Evolutionary conservation across 106 monocot genomes (phyloP).

Genomic region (Narthecium ossifragum): DNA sequence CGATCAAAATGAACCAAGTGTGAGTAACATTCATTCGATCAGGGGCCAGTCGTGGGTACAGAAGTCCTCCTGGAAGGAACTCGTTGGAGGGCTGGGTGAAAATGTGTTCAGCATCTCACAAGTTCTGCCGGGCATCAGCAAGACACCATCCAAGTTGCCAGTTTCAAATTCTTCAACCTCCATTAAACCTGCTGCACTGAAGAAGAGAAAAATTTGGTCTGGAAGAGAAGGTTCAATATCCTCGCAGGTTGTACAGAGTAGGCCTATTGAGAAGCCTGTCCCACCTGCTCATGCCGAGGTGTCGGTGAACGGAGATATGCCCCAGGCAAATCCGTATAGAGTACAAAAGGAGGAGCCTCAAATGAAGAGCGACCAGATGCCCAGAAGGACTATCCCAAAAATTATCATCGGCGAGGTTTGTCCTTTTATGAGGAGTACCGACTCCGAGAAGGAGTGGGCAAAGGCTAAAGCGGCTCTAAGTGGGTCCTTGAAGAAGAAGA

Average conservation of each 20-base stretch:
- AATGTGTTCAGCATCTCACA: constrained; percentile 51
- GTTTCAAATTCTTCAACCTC: constrained; percentile 1
- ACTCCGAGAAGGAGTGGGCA: constrained; percentile 73
- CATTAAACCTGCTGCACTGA: neutral
- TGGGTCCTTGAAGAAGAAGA: constrained; percentile 46
- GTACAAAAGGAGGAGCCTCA: constrained; percentile 1
- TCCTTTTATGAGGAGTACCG: constrained; percentile 73
- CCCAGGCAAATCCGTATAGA: neutral
- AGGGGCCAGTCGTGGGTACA: constrained; percentile 60
- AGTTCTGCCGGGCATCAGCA: constrained; percentile 25
- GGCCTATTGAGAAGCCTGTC: neutral
- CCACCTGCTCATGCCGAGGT: neutral
- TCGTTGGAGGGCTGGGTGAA: constrained; percentile 38
- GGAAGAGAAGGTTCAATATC: constrained; percentile 5
- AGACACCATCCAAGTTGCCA: neutral
- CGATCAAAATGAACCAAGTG: constrained; percentile 6
- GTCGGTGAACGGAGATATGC: neutral
- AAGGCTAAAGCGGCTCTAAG: constrained; percentile 51
- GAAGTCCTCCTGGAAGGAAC: constrained; percentile 87
- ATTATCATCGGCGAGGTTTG: constrained; percentile 42
- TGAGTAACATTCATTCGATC: neutral
- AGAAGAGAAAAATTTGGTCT: constrained; percentile 10
- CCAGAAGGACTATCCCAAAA: constrained; percentile 14
- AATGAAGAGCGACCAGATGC: constrained; percentile 5
- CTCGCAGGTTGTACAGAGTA: neutral